Conservation (phyloP, 768 basidiomycete genomes). For the Mycena alexandri region DNA sequence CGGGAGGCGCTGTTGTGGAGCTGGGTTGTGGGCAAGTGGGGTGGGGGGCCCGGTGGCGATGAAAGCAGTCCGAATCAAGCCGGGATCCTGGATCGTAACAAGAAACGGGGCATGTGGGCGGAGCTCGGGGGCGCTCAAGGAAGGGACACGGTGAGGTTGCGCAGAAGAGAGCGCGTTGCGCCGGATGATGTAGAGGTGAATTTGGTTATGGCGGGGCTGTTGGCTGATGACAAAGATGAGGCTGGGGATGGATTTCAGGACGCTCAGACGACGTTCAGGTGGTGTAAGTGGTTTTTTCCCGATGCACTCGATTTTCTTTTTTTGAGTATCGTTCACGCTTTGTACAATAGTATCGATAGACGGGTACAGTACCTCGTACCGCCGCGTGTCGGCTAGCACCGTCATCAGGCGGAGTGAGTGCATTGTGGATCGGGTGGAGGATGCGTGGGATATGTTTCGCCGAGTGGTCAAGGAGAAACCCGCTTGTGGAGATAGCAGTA, state of each 20-base stretch:
- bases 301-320: too few relatives aligned
- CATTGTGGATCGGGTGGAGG: slow-evolving; percentile 7
- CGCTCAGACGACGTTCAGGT: too few relatives aligned
- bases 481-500: slow-evolving; percentile 25
- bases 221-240: too few relatives aligned
- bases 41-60: slow-evolving; percentile 13
- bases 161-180: slow-evolving; percentile 7
- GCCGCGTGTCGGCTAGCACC: background rate
- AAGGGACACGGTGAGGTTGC: slow-evolving; percentile 8
- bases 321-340: background rate
- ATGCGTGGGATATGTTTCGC: slow-evolving; percentile 29
- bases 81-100: background rate
- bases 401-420: slow-evolving; percentile 15
- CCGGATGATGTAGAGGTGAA: slow-evolving; percentile 31
- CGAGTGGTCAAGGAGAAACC: slow-evolving; percentile 19
- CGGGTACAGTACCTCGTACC: slow-evolving; percentile 22
- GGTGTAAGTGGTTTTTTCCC: too few relatives aligned
- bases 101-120: slow-evolving; percentile 47
- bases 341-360: slow-evolving; percentile 22
- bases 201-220: slow-evolving; percentile 26
- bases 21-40: slow-evolving; percentile 50
- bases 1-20: slow-evolving; percentile 53
- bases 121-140: slow-evolving; percentile 45
- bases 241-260: too few relatives aligned
- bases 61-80: too few relatives aligned